Evolutionary conservation across 352 stramenopile species (phyloP), one percentile per base, ranked within the genome.

Genomic region (Paralagenidium karlingii): DNA sequence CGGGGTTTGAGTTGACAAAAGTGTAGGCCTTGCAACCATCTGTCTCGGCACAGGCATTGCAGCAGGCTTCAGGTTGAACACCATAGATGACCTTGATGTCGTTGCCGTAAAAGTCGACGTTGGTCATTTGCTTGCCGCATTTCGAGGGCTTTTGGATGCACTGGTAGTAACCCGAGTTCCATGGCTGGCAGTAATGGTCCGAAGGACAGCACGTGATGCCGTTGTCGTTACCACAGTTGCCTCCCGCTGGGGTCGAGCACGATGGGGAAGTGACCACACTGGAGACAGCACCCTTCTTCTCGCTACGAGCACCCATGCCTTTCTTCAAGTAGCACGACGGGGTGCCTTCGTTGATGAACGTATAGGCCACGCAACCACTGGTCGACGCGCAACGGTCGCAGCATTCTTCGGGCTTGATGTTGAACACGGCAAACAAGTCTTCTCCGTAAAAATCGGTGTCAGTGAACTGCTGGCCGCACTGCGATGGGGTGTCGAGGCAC

Each of bases 241-340:
- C 19, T 22, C 30, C 30, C 3, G 30, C 22, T 20, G 22, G 16
- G 8, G 22, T 36, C 30, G 30, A 36, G 30, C 30, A 36, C 7
- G 19, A 20, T 7, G 30, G 30, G 7, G 3, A n/a, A 52, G 64
- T 55, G 24, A 63, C 21, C 8, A 40, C 36, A 12, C 48, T 60
- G 7, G 65, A 74, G n/a, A 69, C 55, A 0, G 57, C 62, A 11
- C 62, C 65, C 25, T 55, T 60, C 21, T 69, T 61, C 24, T 56
- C 51, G 26, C 45, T 53, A 13, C 45, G 43, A 19, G 40, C 32
- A 19, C 45, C 45, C 48, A 63, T 56, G 5, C 49, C 53, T 10
- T 30, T 54, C 38, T 81, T 78, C 24, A 81, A 49, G 49, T 76
- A 81, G 43, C 67, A 81, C 13, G 53, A 51, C 1, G 60, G 53